Evolutionary conservation across 192 early-diverging fungal species (phyloP), one percentile per base, ranked within the genome.

Genomic region (Backusella tarrabulga): DNA sequence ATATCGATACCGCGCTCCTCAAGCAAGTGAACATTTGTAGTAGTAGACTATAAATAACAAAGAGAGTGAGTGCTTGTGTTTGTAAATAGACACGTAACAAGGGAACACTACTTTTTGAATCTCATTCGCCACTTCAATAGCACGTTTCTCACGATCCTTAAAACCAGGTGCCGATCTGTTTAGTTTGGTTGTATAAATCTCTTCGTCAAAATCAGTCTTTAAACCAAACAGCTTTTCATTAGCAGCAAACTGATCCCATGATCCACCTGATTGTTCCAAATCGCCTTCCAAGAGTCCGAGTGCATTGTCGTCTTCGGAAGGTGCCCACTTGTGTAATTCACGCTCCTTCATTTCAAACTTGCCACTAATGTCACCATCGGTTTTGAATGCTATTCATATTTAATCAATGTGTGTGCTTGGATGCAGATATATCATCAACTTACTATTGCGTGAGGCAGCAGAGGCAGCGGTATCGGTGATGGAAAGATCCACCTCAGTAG

Each of bases 191-290:
- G 98, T 99, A 82, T 99, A 99, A 3, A 99, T 82, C 68, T 97
- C 96, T 73, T 98, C 97, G 78, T 98, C 87, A 86, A 95, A 99
- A 82, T 99, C 96, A 4, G 97, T 97, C 6, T 87, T 95, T 66
- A 99, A 90, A 1, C 98, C 98, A 90, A 99, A 99, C 54, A 95
- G 87, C 74, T 87, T 81, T 82, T 97, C 95, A 78, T 99, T 99
- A 4, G 89, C 93, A 5, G 91, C 93, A 90, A 99, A 99, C 82
- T 99, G 98, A 83, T 99, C 97, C 98, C 98, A 99, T 21, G 83
- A 79, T 41, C 46, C 67, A 19, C n/a, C 71, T 38, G 71, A 78
- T 80, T 63, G 77, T 76, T 9, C 60, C 38, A 35, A 72, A 15
- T 75, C 46, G 69, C 11, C 79, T 35, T 77, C 76, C 54, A 74